phyloP scores from a whole-genome alignment of 2,329 filamentous ascomycete genomes.

The Knoxdaviesia capensis region DNA sequence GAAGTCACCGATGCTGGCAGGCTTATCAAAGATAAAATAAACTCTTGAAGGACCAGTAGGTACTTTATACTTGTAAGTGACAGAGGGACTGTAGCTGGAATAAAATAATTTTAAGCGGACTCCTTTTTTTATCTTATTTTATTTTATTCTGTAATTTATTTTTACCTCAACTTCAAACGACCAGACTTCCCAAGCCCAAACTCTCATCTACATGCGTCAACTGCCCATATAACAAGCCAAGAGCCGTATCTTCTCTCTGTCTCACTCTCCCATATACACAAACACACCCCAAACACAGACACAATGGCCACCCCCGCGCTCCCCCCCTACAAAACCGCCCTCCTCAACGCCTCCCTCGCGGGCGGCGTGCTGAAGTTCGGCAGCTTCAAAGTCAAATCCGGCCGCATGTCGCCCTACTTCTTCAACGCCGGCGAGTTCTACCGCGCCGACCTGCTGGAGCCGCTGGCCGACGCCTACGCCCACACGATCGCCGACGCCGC shows the following conservation, averaged over 20 bases:
- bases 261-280: neutral
- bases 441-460: conserved; percentile 53
- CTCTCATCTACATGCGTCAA: neutral
- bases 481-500: conserved; percentile 32
- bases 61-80: too few relatives aligned
- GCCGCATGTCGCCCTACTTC: conserved; percentile 85
- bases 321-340: conserved; percentile 47
- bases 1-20: too few relatives aligned
- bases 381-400: conserved; percentile 78
- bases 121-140: neutral
- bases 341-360: conserved; percentile 48
- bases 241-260: neutral
- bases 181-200: neutral
- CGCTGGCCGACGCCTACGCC: conserved; percentile 69
- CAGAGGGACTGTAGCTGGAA: too few relatives aligned
- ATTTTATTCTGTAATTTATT: neutral
- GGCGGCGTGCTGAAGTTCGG: conserved; percentile 63
- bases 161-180: neutral
- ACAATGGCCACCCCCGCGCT: conserved; percentile 23
- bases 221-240: neutral
- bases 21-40: too few relatives aligned
- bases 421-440: conserved; percentile 93
- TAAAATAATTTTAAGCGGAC: too few relatives aligned
- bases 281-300: conserved; percentile 2
- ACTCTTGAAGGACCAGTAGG: too few relatives aligned